These are phyloP conservation scores for Trametes coccinea DNA, from an alignment of 768 basidiomycete genomes.

Conservation along the genomic window DNA sequence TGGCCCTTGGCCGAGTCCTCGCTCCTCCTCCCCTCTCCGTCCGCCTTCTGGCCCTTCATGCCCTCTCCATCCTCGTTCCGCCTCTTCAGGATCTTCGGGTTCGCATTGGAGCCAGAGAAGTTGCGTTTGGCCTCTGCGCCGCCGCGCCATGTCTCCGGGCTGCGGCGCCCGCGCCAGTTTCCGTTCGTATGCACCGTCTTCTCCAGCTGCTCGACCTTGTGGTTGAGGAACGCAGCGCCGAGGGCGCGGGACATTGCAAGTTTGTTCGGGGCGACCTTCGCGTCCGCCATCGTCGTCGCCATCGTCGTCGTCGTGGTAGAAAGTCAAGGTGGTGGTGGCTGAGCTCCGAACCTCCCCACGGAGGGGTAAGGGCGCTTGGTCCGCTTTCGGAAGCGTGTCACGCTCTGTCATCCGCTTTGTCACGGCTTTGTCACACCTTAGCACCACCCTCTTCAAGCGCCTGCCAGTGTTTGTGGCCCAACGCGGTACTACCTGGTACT, in stretches of 20 bases:
- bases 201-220: slow-evolving; percentile 88
- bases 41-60: slow-evolving; percentile 17
- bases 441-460: too few species aligned
- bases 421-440: neutral
- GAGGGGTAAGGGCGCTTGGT: neutral
- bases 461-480: too few species aligned
- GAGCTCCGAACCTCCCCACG: too few species aligned
- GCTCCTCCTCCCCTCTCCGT: slow-evolving; percentile 22
- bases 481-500: too few species aligned
- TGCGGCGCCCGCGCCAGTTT: slow-evolving; percentile 58
- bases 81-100: slow-evolving; percentile 12
- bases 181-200: slow-evolving; percentile 62
- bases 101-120: slow-evolving; percentile 2
- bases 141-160: slow-evolving; percentile 34
- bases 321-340: too few species aligned
- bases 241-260: slow-evolving; percentile 85
- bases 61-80: slow-evolving; percentile 18
- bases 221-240: slow-evolving; percentile 83
- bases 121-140: slow-evolving; percentile 60
- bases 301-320: slow-evolving; percentile 4
- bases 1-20: slow-evolving; percentile 28
- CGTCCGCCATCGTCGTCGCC: slow-evolving; percentile 19
- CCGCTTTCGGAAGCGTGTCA: neutral
- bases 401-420: slow-evolving; percentile 1
- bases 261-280: slow-evolving; percentile 44